These are phyloP conservation scores for Telopea speciosissima DNA, from an alignment of 177 flowering plant genomes.

Conservation along the genomic window DNA sequence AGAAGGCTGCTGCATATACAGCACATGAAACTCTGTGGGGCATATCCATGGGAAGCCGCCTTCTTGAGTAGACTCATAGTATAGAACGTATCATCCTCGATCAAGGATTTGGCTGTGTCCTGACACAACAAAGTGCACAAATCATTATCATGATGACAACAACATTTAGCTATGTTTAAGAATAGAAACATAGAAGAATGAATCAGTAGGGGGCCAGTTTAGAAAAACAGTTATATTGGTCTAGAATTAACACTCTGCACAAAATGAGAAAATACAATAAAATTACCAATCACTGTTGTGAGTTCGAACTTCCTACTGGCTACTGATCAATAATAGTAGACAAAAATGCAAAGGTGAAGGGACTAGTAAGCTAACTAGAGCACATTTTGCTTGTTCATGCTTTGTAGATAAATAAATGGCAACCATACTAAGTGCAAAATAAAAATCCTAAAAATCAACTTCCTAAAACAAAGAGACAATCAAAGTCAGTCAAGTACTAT, in stretches of 20 bases:
- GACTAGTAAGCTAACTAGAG: neutral
- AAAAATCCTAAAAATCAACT: neutral
- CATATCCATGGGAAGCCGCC: constrained; percentile 89
- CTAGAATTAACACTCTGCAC: neutral
- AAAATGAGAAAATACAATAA: neutral
- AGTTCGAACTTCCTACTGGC: neutral
- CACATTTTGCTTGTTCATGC: neutral
- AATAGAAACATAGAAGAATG: neutral
- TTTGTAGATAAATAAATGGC: neutral
- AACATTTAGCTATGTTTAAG: neutral
- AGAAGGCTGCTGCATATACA: constrained; percentile 68
- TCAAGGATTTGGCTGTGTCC: constrained; percentile 94
- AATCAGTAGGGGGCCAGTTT: neutral
- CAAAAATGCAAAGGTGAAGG: neutral
- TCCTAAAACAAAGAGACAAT: neutral
- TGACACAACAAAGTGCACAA: constrained; percentile 12
- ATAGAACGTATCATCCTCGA: constrained; percentile 89
- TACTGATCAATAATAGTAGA: neutral
- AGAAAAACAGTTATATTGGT: neutral
- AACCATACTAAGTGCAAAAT: neutral
- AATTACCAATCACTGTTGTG: neutral
- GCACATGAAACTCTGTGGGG: constrained; percentile 62
- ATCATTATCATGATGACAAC: neutral
- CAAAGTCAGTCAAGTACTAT: too few species aligned
- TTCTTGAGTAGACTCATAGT: constrained; percentile 88